Conservation (phyloP, 257 asterid species). For the Nicotiana knightiana region DNA sequence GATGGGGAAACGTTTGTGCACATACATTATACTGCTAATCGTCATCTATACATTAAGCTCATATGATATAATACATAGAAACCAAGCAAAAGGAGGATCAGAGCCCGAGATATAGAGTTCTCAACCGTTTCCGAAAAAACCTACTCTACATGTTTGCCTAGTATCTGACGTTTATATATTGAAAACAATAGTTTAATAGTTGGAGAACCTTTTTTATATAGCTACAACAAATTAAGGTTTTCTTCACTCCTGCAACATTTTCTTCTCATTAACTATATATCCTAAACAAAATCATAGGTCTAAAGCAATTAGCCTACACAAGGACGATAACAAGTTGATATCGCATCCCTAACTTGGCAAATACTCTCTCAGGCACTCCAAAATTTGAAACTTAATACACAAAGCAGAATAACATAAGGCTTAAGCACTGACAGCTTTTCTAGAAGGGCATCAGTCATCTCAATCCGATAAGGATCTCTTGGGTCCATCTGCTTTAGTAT, state of each 20-base stretch:
- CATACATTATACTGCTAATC: not conserved
- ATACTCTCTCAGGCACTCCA: not conserved
- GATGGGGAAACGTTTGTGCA: not conserved
- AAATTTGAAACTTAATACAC: not conserved
- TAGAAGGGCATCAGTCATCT: constrained; percentile 86
- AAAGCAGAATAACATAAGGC: not conserved
- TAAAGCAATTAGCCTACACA: not conserved
- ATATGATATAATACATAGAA: not conserved
- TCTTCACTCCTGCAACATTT: not conserved
- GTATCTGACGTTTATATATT: not conserved
- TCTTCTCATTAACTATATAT: not conserved
- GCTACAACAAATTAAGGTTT: not conserved
- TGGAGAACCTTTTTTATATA: not conserved
- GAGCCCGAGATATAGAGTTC: not conserved
- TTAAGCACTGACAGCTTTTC: constrained; percentile 67
- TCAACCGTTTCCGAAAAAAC: not conserved
- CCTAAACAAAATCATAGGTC: not conserved
- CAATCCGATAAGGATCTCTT: constrained; percentile 70
- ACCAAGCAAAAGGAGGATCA: not conserved
- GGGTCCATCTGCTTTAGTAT: constrained; percentile 86
- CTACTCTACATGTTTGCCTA: not conserved
- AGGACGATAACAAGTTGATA: not conserved
- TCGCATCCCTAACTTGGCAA: not conserved
- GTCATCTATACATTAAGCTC: not conserved
- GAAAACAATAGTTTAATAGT: not conserved